Evolutionary conservation across 2,329 filamentous ascomycete genomes (phyloP).

Genomic region (Capronia epimyces): DNA sequence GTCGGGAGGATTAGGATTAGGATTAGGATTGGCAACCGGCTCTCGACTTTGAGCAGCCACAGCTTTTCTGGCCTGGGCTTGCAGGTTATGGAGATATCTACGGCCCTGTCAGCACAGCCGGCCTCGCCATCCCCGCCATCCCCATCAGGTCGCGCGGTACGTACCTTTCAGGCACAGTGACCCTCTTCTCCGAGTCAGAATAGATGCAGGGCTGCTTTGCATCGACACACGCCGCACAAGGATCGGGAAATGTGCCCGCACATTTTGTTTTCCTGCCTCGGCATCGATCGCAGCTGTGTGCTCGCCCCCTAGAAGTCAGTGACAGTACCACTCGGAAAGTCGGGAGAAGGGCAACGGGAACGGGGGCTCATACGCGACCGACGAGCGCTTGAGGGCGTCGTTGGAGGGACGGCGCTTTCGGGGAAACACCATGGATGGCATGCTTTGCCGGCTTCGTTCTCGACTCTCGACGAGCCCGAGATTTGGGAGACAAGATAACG

Average conservation of each 20-base stretch:
- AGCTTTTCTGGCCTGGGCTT: constrained; percentile 30
- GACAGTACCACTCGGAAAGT: constrained; percentile 15
- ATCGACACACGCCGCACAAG: constrained; percentile 35
- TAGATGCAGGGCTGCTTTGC: constrained; percentile 34
- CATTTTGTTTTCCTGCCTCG: constrained; percentile 36
- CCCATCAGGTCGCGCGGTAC: too few relatives aligned
- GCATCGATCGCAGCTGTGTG: constrained; percentile 35
- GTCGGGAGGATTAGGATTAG: constrained; percentile 21
- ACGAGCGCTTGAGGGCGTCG: constrained; percentile 11
- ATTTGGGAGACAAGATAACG: too few relatives aligned
- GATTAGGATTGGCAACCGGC: neutral
- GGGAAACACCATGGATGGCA: constrained; percentile 24
- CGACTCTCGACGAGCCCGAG: too few relatives aligned
- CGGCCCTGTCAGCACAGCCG: neutral
- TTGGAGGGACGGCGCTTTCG: constrained; percentile 10
- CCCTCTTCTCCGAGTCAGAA: constrained; percentile 35
- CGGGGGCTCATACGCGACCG: constrained; percentile 31
- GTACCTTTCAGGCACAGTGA: constrained; percentile 36
- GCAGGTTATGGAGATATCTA: constrained; percentile 35
- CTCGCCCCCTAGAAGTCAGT: too few relatives aligned
- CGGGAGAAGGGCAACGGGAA: constrained; percentile 11
- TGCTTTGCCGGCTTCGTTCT: too few relatives aligned
- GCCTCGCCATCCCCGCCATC: too few relatives aligned
- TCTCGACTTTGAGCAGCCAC: constrained; percentile 22
- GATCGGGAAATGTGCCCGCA: constrained; percentile 34